Evolutionary conservation across 352 stramenopile genomes (phyloP).

Genomic region (Phytophthora pinifolia): DNA sequence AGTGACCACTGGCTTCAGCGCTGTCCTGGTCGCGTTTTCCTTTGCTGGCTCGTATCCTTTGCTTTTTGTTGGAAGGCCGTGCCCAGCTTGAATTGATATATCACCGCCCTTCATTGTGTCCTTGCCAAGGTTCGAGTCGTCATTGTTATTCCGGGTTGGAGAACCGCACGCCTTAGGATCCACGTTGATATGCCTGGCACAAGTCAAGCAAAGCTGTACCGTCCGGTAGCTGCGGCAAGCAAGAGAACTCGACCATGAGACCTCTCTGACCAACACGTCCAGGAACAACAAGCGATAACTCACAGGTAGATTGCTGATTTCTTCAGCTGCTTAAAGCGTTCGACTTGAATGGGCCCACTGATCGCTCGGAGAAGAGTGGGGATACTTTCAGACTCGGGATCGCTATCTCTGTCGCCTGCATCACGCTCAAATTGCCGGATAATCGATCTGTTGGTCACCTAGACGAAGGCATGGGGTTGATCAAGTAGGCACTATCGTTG

Average conservation of each 20-base stretch:
- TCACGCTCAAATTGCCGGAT: conserved; percentile 37
- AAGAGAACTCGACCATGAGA: background rate
- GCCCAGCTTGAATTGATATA: background rate
- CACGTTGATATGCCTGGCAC: conserved; percentile 32
- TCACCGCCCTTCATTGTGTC: background rate
- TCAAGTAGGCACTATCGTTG: background rate
- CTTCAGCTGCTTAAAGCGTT: conserved; percentile 48
- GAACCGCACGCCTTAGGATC: background rate
- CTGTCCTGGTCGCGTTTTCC: conserved; percentile 8
- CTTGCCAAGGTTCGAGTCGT: background rate
- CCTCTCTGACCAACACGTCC: too few species aligned
- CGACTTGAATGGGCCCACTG: conserved; percentile 32
- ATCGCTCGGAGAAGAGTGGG: conserved; percentile 37
- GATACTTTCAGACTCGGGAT: conserved; percentile 18
- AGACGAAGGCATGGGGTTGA: background rate
- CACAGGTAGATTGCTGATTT: conserved; percentile 40
- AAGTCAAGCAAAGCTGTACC: conserved; percentile 40
- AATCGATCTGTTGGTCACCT: conserved; percentile 50
- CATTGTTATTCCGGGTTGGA: conserved; percentile 7
- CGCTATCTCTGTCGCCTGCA: conserved; percentile 9
- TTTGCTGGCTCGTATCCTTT: conserved; percentile 2
- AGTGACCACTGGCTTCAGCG: conserved; percentile 25
- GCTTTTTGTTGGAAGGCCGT: background rate
- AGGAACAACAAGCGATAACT: conserved; percentile 8
- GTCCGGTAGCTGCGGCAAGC: conserved; percentile 40